Evolutionary conservation across 2,329 filamentous ascomycete species (phyloP).

Genomic region (Alternaria gaisen): DNA sequence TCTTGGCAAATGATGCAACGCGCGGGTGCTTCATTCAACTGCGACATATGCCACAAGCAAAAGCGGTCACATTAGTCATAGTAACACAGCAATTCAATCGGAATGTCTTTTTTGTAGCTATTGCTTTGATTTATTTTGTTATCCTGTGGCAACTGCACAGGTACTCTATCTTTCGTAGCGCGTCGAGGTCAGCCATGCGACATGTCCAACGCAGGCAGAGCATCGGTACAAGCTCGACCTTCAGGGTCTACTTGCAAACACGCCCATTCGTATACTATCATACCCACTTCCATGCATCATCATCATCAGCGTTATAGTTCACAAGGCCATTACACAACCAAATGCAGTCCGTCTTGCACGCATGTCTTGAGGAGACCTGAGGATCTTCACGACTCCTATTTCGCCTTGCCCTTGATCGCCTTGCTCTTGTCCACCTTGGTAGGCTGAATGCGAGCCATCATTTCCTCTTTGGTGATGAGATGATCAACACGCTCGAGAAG

Average conservation of each 20-base stretch:
- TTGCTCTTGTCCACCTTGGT: conserved; percentile 56
- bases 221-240: background rate
- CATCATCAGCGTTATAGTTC: conserved; percentile 11
- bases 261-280: background rate
- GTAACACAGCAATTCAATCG: background rate
- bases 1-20: conserved; percentile 11
- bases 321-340: background rate
- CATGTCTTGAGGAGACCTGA: conserved; percentile 26
- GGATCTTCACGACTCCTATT: conserved; percentile 21
- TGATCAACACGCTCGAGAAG: conserved; percentile 92
- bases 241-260: background rate
- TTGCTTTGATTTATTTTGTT: conserved; percentile 2
- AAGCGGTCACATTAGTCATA: background rate
- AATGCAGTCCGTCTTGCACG: background rate
- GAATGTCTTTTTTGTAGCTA: background rate
- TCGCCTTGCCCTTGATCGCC: conserved; percentile 49
- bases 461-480: conserved; percentile 99
- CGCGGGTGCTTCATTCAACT: background rate
- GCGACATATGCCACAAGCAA: background rate
- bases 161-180: background rate
- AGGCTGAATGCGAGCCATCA: conserved; percentile 97
- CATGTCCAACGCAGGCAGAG: background rate
- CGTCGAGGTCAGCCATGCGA: background rate
- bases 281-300: background rate
- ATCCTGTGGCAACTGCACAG: background rate